phyloP scores from a whole-genome alignment of 495 filamentous ascomycete genomes.

The Polyplosphaeria fusca region DNA sequence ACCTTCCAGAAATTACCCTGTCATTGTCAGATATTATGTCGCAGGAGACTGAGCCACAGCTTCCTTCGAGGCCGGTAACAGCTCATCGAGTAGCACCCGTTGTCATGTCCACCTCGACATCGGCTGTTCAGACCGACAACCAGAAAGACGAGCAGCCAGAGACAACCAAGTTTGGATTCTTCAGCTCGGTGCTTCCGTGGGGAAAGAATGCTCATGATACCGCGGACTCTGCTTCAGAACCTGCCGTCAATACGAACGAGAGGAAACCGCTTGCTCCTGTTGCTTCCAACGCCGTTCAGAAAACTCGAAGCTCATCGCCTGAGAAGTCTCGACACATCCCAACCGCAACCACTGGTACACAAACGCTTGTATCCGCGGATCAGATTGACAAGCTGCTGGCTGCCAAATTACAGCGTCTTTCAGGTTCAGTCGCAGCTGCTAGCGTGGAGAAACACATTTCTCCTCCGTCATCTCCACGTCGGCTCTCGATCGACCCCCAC shows the following conservation, averaged over 20 bases:
- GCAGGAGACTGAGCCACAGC: constrained; percentile 24
- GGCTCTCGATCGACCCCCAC: constrained; percentile 15
- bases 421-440: constrained; percentile 17
- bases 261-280: constrained; percentile 17
- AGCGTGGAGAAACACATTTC: constrained; percentile 29
- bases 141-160: background rate
- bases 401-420: constrained; percentile 7
- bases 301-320: background rate
- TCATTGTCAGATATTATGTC: constrained; percentile 16
- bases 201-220: background rate
- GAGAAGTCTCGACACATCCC: constrained; percentile 1
- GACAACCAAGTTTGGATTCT: constrained; percentile 12
- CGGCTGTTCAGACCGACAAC: constrained; percentile 5
- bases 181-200: constrained; percentile 21
- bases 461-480: constrained; percentile 25
- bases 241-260: constrained; percentile 3
- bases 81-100: constrained; percentile 22
- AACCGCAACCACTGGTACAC: constrained; percentile 39
- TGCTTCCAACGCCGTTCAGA: constrained; percentile 14
- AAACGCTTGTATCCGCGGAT: constrained; percentile 40
- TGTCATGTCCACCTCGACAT: background rate
- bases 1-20: background rate
- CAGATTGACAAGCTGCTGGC: constrained; percentile 41
- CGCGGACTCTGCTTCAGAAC: background rate
- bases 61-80: constrained; percentile 26